These are phyloP conservation scores for Naganishia onofrii DNA, from an alignment of 768 basidiomycete species.

Conservation along the genomic window DNA sequence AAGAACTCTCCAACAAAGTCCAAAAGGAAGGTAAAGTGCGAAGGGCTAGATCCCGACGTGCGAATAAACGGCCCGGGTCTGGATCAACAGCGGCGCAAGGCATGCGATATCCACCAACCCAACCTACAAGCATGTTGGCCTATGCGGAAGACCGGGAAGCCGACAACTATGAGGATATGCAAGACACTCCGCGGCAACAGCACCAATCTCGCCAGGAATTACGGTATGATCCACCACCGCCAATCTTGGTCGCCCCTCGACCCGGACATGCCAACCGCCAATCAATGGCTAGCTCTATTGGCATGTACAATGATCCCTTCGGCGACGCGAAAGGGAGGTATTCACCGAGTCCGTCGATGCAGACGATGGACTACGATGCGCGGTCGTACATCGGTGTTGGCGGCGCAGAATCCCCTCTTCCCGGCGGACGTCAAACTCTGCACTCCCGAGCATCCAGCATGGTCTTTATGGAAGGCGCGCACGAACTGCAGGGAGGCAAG, in stretches of 20 bases:
- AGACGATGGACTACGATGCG: constrained; percentile 18
- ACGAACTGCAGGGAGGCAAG: background rate
- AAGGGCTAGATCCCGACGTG: constrained; percentile 56
- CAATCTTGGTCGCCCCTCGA: constrained; percentile 19
- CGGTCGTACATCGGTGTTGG: constrained; percentile 40
- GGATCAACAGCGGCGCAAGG: background rate
- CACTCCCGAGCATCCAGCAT: constrained; percentile 43
- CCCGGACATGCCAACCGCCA: constrained; percentile 6
- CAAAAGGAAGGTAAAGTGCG: constrained; percentile 65
- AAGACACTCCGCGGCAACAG: constrained; percentile 1
- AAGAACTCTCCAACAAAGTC: constrained; percentile 58
- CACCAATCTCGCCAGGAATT: constrained; percentile 1
- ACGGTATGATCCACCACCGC: constrained; percentile 4
- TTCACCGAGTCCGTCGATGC: constrained; percentile 41
- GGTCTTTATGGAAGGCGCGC: constrained; percentile 42
- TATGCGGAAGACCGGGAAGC: constrained; percentile 17
- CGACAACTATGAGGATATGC: constrained; percentile 5
- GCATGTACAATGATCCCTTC: constrained; percentile 36
- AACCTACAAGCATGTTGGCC: constrained; percentile 11
- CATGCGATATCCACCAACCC: constrained; percentile 15
- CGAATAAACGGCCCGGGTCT: constrained; percentile 28
- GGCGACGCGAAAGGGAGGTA: constrained; percentile 23
- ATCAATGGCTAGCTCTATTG: constrained; percentile 41
- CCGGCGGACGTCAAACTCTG: constrained; percentile 1
- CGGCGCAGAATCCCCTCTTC: constrained; percentile 29